phyloP scores from a whole-genome alignment of 1,284 basidiomycete genomes.

The Leccinum fallax region DNA sequence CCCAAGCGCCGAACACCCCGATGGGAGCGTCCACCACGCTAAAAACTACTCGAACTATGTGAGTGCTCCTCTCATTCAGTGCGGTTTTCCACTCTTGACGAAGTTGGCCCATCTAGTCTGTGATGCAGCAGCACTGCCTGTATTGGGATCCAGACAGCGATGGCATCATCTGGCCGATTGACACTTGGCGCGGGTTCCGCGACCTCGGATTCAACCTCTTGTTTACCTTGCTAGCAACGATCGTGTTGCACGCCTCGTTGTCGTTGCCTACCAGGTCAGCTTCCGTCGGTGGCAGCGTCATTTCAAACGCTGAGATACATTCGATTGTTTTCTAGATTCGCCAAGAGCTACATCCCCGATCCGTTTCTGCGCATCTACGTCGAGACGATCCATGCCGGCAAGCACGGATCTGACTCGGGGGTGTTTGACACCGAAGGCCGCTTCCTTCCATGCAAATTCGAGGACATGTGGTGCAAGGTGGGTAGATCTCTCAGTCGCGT shows the following conservation, averaged over 20 bases:
- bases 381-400: slow-evolving; percentile 43
- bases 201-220: slow-evolving; percentile 46
- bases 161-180: slow-evolving; percentile 48
- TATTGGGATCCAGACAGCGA: slow-evolving; percentile 48
- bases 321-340: slow-evolving; percentile 13
- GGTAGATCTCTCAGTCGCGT: not conserved
- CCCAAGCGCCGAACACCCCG: slow-evolving; percentile 27
- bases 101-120: slow-evolving; percentile 21
- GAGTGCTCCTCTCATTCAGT: not conserved
- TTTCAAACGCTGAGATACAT: not conserved
- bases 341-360: slow-evolving; percentile 36
- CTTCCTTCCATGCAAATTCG: slow-evolving; percentile 42
- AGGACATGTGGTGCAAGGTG: slow-evolving; percentile 46
- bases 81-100: not conserved
- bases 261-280: slow-evolving; percentile 41
- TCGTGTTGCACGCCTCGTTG: slow-evolving; percentile 42
- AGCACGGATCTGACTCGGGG: slow-evolving; percentile 45
- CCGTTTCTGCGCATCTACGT: slow-evolving; percentile 48
- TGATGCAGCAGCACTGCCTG: slow-evolving; percentile 46
- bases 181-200: slow-evolving; percentile 47
- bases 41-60: slow-evolving; percentile 26
- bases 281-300: slow-evolving; percentile 10
- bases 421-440: slow-evolving; percentile 47
- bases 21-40: slow-evolving; percentile 22
- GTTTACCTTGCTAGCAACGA: slow-evolving; percentile 39